phyloP scores from a whole-genome alignment of 2,329 filamentous ascomycete species.

The Zasmidium angulare region DNA sequence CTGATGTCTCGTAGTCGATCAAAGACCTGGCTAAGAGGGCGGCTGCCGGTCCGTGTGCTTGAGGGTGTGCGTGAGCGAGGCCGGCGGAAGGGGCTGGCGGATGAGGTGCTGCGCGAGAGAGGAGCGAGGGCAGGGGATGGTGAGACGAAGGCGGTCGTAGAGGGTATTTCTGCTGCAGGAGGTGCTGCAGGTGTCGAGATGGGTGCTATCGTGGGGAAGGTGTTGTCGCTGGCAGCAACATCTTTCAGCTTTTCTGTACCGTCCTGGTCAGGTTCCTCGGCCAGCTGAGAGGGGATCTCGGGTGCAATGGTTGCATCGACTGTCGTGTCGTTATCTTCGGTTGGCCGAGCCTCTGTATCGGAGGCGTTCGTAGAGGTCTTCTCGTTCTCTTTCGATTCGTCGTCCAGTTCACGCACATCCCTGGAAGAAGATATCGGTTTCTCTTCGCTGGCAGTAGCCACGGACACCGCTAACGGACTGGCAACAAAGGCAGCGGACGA shows the following conservation, averaged over 20 bases:
- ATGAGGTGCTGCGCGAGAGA: not conserved
- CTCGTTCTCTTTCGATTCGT: too few species aligned
- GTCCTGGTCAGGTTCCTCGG: not conserved
- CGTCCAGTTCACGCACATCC: too few species aligned
- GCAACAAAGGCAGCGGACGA: not conserved
- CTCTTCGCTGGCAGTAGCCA: not conserved
- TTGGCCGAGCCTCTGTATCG: not conserved
- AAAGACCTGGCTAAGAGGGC: conserved; percentile 20
- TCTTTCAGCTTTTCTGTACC: not conserved
- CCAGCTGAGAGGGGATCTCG: not conserved
- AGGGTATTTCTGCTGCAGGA: not conserved
- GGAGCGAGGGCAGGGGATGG: not conserved
- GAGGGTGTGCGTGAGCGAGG: conserved; percentile 6
- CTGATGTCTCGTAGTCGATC: conserved; percentile 17
- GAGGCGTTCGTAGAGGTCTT: not conserved
- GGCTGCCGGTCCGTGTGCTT: not conserved
- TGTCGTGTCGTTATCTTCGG: not conserved
- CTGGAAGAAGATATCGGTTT: too few species aligned
- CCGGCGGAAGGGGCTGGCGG: conserved; percentile 7
- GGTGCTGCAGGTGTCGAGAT: not conserved
- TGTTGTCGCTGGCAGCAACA: not conserved
- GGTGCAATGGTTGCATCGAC: not conserved
- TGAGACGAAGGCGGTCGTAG: conserved; percentile 4
- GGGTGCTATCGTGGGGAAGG: not conserved
- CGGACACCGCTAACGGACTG: not conserved